Evolutionary conservation across 768 basidiomycete genomes (phyloP), one percentile per base, ranked within the genome.

Genomic region (Collybiopsis confluens): DNA sequence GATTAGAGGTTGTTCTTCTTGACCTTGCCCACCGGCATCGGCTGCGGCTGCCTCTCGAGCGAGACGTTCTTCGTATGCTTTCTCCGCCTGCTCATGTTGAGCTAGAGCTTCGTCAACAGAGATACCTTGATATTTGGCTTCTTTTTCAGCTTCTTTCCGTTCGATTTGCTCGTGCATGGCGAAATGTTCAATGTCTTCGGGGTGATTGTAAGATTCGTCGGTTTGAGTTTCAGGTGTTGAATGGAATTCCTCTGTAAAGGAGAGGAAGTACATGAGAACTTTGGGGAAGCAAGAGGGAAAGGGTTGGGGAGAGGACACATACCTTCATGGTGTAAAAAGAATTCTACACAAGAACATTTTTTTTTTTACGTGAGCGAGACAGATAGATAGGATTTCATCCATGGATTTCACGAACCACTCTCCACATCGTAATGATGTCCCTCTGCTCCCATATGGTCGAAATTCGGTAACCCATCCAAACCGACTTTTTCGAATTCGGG

Each of bases 251-350:
- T 98, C 91, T 92, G 61, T 13, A 21, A 13, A 10, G 30, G 42
- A 18, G 18, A 55, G 45, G 54, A 42, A 21, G 9, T 45, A 46
- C 20, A 49, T n/a, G n/a, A n/a, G n/a, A n/a, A n/a, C n/a, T n/a
- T n/a, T 33, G 30, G 5, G 13, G 30, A 13, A 6, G 21, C 18
- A 37, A 26, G 21, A 48, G 30, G 21, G 54, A 45, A 38, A 9
- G 26, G 10, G 15, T 15, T 4, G 13, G 11, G n/a, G n/a, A n/a
- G n/a, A n/a, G 53, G 16, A 11, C 35, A 59, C 71, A 62, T 56
- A 87, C 93, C 95, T 83, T 99, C 97, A 70, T 99, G 97, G 64
- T 98, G 95, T 45, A 95, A 76, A 80, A 94, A 95, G 73, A 95
- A 95, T 70, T 96, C 90, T 89, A 50, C n/a, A n/a, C n/a, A n/a